Percentiles rank a stretch among this genome's conserved stretches.
Conservation (phyloP, 2,329 filamentous ascomycete species). For the Penicillium rolfsii region DNA sequence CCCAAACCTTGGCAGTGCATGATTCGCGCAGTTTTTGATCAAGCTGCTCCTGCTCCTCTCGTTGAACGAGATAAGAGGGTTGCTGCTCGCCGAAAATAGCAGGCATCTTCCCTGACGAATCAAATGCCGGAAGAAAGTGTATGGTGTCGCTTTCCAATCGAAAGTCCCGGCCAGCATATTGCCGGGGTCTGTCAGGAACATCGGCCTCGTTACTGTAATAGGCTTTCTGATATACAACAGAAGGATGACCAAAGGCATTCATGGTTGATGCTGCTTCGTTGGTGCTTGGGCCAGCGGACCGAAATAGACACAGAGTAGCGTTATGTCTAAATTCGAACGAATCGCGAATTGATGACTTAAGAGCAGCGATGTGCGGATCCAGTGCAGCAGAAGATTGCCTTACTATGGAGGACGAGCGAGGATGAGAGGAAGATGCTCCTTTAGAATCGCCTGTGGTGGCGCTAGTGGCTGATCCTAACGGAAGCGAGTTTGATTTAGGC, state of each 20-base stretch:
- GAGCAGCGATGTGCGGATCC: conserved; percentile 25
- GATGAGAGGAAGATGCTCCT: conserved; percentile 21
- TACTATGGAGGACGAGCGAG: conserved; percentile 27
- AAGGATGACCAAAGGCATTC: conserved; percentile 59
- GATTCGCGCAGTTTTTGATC: conserved; percentile 58
- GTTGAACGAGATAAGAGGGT: conserved; percentile 52
- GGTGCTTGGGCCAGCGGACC: conserved; percentile 30
- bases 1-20: conserved; percentile 74
- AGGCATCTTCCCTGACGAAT: conserved; percentile 61
- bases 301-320: conserved; percentile 32
- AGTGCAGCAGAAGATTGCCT: conserved; percentile 6
- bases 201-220: conserved; percentile 84
- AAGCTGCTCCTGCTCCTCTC: conserved; percentile 53
- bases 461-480: conserved; percentile 11
- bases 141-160: conserved; percentile 73
- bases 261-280: conserved; percentile 61
- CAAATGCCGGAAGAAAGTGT: conserved; percentile 79
- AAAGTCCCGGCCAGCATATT: conserved; percentile 89
- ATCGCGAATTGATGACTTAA: conserved; percentile 29
- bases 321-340: conserved; percentile 35
- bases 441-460: conserved; percentile 8
- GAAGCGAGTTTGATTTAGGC: conserved; percentile 11
- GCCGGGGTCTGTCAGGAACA: conserved; percentile 73
- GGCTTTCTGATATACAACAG: conserved; percentile 79
- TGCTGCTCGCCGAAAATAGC: conserved; percentile 60